Conservation (phyloP, 2,329 filamentous ascomycete species). For the Colletotrichum liriopes region DNA sequence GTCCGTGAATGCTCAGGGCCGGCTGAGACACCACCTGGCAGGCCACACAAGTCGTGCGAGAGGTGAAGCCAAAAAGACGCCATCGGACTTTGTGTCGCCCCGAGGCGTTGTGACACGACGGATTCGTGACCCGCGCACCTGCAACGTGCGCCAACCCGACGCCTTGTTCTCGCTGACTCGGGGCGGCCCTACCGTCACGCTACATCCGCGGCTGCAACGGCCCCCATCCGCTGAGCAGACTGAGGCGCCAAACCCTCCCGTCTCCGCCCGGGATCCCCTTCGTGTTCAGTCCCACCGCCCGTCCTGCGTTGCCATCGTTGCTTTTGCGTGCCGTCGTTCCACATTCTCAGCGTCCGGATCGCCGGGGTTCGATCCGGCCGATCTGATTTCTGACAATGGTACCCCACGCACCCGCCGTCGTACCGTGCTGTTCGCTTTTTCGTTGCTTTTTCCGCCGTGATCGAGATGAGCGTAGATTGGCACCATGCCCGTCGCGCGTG, state of each 20-base stretch:
- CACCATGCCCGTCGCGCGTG: neutral
- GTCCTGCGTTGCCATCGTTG: neutral
- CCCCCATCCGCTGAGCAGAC: neutral
- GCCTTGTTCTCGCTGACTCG: neutral
- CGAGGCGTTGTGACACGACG: too few relatives aligned
- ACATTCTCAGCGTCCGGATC: neutral
- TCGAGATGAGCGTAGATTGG: neutral
- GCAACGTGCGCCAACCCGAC: neutral
- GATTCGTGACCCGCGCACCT: too few relatives aligned
- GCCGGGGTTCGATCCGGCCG: neutral
- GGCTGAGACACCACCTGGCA: neutral
- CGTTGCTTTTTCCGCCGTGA: too few relatives aligned
- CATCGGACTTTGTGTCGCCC: neutral
- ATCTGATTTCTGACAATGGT: neutral
- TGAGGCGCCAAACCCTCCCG: neutral
- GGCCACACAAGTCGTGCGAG: neutral
- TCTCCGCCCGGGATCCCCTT: neutral
- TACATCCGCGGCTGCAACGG: constrained; percentile 1
- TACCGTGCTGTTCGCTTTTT: too few relatives aligned
- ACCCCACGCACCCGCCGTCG: too few relatives aligned
- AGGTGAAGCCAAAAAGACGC: neutral
- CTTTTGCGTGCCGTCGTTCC: neutral
- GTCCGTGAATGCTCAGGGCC: neutral
- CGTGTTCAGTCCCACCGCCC: neutral
- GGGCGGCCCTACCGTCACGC: neutral